Evolutionary conservation across 2,329 filamentous ascomycete species (phyloP), one percentile per base, ranked within the genome.

Genomic region (Ascocoryne sarcoides): DNA sequence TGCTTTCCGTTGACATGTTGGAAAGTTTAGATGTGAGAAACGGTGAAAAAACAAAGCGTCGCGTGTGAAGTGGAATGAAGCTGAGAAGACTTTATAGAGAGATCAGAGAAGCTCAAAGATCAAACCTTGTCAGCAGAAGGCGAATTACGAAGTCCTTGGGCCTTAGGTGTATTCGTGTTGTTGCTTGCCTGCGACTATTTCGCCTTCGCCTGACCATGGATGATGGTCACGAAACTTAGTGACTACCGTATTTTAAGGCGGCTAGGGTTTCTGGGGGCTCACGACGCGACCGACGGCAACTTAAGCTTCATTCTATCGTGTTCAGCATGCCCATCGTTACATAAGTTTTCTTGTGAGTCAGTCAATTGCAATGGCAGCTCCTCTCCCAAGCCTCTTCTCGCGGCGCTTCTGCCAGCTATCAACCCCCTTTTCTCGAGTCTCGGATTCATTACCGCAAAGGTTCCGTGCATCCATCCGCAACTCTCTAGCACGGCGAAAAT

Each of bases 1-100:
- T 49, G 16, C 50, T 46, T 45, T 59, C 54, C 15, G 52, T 52
- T 10, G 55, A 53, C 33, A 42, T 45, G 20, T 39, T 32, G 34
- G n/a, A n/a, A n/a, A n/a, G n/a, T n/a, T n/a, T n/a, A n/a, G n/a
- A n/a, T n/a, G n/a, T n/a, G n/a, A n/a, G n/a, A n/a, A n/a, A n/a
- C n/a, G 16, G 15, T 19, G 26, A 7, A 10, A n/a, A 30, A 18
- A 17, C 8, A n/a, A 37, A 21, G 23, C 36, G 32, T 31, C 14
- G 10, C 21, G 21, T 17, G 8, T 17, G 8, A 15, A 29, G n/a
- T n/a, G 15, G 10, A 21, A 15, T 18, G 14, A 26, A 28, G 5
- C n/a, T n/a, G n/a, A n/a, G n/a, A n/a, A n/a, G n/a, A n/a, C n/a
- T n/a, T n/a, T n/a, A n/a, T n/a, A n/a, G n/a, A n/a, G n/a, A n/a